These are phyloP conservation scores for Coriolopsis trogii DNA, from an alignment of 1,284 basidiomycete species.

Conservation along the genomic window DNA sequence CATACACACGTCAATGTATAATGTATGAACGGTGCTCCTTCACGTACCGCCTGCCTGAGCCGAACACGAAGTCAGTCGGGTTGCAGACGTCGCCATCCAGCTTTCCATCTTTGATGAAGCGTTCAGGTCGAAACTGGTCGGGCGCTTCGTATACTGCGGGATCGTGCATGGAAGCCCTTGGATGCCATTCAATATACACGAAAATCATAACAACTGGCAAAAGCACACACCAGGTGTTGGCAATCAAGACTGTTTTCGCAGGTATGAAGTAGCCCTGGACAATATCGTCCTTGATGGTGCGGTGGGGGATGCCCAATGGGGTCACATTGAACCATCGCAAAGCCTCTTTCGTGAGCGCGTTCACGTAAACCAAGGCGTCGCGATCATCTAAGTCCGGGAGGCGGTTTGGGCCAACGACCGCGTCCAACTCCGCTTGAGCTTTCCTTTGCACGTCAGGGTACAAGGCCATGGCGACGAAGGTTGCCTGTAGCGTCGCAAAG, in stretches of 20 bases:
- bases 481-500: conserved; percentile 29
- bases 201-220: neutral
- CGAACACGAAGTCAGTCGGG: conserved; percentile 24
- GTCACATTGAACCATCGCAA: conserved; percentile 25
- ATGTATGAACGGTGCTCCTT: neutral
- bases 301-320: conserved; percentile 14
- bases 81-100: conserved; percentile 9
- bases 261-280: conserved; percentile 28
- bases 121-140: conserved; percentile 19
- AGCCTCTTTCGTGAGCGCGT: conserved; percentile 26
- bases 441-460: conserved; percentile 36
- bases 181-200: neutral
- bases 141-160: conserved; percentile 19
- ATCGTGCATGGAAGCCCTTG: conserved; percentile 20
- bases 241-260: conserved; percentile 22
- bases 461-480: conserved; percentile 39
- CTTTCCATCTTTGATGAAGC: conserved; percentile 17
- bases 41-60: conserved; percentile 6
- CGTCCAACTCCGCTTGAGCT: conserved; percentile 36
- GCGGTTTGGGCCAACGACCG: conserved; percentile 28
- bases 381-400: conserved; percentile 24
- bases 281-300: conserved; percentile 18
- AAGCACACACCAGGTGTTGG: conserved; percentile 30
- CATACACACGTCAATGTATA: neutral
- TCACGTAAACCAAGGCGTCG: conserved; percentile 21